These are phyloP conservation scores for Zygoascus sp. DNA, from an alignment of 1,139 yeast species.

Conservation along the genomic window DNA sequence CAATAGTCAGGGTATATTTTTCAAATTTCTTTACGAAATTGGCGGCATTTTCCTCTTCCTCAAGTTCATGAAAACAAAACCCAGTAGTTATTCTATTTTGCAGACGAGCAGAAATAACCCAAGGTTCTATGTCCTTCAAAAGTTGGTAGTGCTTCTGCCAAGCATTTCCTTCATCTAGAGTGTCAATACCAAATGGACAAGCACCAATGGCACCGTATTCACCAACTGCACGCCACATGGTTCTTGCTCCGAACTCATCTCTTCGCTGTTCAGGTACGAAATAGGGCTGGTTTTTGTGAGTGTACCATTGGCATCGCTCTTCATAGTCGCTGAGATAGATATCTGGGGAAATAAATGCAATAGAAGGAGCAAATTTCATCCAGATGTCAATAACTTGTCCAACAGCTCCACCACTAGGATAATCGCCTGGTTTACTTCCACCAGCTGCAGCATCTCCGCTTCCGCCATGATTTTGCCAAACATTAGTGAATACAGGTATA, in stretches of 20 bases:
- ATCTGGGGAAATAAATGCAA: slow-evolving; percentile 65
- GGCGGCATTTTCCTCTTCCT: background rate
- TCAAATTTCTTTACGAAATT: background rate
- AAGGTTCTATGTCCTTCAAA: slow-evolving; percentile 8
- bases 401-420: slow-evolving; percentile 19
- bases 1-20: slow-evolving; percentile 8
- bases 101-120: slow-evolving; percentile 9
- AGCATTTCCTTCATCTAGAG: slow-evolving; percentile 12
- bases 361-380: slow-evolving; percentile 12
- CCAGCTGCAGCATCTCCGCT: slow-evolving; percentile 14
- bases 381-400: slow-evolving; percentile 15
- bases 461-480: slow-evolving; percentile 15
- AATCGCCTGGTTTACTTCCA: slow-evolving; percentile 16
- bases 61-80: slow-evolving; percentile 12
- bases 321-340: slow-evolving; percentile 42
- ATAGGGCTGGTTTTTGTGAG: slow-evolving; percentile 14
- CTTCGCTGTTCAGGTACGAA: slow-evolving; percentile 19
- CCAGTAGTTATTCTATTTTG: slow-evolving; percentile 9
- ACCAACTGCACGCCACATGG: slow-evolving; percentile 18
- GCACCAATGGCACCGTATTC: slow-evolving; percentile 16
- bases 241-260: slow-evolving; percentile 17
- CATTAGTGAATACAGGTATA: slow-evolving; percentile 17
- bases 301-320: slow-evolving; percentile 14
- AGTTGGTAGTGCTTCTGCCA: slow-evolving; percentile 13
- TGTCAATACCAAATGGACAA: slow-evolving; percentile 18